Evolutionary conservation across 148 eudicot species (phyloP).

Genomic region (Rhododendron vialii): DNA sequence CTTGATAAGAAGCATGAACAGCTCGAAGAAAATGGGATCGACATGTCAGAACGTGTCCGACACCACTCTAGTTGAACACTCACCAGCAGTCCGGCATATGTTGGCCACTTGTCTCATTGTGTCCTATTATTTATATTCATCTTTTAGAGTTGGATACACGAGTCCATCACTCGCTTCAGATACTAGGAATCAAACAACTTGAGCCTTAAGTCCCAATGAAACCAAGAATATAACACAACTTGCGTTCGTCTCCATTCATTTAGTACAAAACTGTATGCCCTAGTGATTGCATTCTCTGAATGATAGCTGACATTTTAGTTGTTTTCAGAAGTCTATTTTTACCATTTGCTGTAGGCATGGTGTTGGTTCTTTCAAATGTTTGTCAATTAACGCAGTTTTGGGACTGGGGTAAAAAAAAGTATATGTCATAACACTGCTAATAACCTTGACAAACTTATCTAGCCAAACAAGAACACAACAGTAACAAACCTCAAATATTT

Average conservation of each 20-base stretch:
- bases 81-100: neutral
- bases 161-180: neutral
- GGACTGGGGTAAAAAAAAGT: neutral
- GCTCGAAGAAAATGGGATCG: neutral
- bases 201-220: neutral
- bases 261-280: neutral
- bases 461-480: neutral
- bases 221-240: neutral
- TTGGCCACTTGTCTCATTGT: neutral
- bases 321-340: neutral
- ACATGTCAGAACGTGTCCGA: neutral
- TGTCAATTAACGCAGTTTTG: neutral
- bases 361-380: neutral
- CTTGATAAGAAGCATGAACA: neutral
- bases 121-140: neutral
- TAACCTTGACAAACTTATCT: neutral
- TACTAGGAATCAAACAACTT: neutral
- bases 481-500: neutral
- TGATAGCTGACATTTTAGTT: neutral
- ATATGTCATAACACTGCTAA: neutral
- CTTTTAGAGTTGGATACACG: neutral
- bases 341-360: neutral
- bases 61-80: neutral
- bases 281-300: neutral
- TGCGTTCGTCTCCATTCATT: neutral